Percentiles rank a stretch among this genome's conserved stretches.
Evolutionary conservation across 2,329 filamentous ascomycete genomes (phyloP).

Genomic region (Fusarium protoensiforme): DNA sequence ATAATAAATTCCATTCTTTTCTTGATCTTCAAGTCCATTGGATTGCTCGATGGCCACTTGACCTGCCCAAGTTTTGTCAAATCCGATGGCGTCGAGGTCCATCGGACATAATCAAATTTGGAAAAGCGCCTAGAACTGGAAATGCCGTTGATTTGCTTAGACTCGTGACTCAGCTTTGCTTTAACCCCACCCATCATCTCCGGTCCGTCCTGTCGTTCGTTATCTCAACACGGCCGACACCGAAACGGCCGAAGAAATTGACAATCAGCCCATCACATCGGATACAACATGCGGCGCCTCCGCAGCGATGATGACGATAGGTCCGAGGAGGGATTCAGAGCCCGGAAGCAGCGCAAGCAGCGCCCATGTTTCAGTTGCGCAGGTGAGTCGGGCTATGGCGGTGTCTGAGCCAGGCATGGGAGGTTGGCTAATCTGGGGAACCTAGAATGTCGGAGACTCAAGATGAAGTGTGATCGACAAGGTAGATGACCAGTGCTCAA

Average conservation of each 20-base stretch:
- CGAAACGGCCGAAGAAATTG: neutral
- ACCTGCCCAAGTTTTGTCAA: neutral
- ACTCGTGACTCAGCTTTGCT: neutral
- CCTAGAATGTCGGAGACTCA: constrained; percentile 8
- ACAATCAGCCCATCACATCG: neutral
- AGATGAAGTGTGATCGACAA: constrained; percentile 10
- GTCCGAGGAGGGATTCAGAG: neutral
- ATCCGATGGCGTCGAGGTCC: neutral
- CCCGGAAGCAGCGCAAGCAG: constrained; percentile 3
- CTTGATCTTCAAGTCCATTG: neutral
- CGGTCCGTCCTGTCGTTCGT: neutral
- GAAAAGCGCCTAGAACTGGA: neutral
- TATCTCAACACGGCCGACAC: neutral
- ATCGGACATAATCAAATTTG: constrained; percentile 1
- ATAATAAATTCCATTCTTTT: neutral
- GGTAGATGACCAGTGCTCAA: neutral
- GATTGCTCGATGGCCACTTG: neutral
- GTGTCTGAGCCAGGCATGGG: neutral
- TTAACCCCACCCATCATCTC: neutral
- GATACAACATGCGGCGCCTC: constrained; percentile 4
- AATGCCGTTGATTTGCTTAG: neutral
- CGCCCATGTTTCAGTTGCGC: constrained; percentile 6
- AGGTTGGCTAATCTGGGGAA: neutral
- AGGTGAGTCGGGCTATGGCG: neutral
- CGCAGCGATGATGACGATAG: neutral